Evolutionary conservation across 2,329 filamentous ascomycete genomes (phyloP).

Genomic region (Diplodia corticola): DNA sequence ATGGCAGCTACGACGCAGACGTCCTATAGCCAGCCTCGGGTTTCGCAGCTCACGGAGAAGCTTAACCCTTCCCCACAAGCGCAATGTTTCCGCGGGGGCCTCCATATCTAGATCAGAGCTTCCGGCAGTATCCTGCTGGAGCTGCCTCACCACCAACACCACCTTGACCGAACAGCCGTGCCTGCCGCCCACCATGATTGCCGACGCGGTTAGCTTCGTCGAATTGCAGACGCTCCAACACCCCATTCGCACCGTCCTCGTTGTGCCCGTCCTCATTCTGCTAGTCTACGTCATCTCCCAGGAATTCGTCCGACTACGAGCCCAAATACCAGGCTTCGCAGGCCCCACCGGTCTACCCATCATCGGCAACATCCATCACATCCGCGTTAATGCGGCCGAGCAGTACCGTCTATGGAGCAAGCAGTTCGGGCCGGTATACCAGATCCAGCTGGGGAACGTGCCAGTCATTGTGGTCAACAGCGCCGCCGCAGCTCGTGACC

Average conservation of each 20-base stretch:
- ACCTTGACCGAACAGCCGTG: background rate
- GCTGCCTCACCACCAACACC: background rate
- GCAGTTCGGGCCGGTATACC: constrained; percentile 45
- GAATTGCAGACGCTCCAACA: constrained; percentile 26
- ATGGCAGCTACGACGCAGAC: background rate
- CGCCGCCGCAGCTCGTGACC: constrained; percentile 42
- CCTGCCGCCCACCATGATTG: constrained; percentile 18
- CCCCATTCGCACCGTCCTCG: constrained; percentile 30
- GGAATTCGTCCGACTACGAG: constrained; percentile 38
- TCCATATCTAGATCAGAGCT: background rate
- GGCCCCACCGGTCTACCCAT: constrained; percentile 43
- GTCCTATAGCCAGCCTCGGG: constrained; percentile 5
- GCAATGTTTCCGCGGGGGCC: constrained; percentile 14
- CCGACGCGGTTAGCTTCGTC: background rate
- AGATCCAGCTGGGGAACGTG: constrained; percentile 49
- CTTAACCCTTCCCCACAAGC: background rate
- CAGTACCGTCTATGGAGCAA: constrained; percentile 47
- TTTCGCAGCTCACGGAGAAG: background rate
- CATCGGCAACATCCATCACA: constrained; percentile 46
- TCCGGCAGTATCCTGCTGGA: constrained; percentile 10
- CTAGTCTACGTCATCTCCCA: constrained; percentile 40
- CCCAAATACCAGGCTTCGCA: constrained; percentile 40
- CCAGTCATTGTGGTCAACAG: constrained; percentile 48
- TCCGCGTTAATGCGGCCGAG: constrained; percentile 46
- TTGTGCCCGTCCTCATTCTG: constrained; percentile 33